Evolutionary conservation across 73 alveolate genomes (phyloP), one percentile per base, ranked within the genome.

Genomic region (Halteria grandinella): DNA sequence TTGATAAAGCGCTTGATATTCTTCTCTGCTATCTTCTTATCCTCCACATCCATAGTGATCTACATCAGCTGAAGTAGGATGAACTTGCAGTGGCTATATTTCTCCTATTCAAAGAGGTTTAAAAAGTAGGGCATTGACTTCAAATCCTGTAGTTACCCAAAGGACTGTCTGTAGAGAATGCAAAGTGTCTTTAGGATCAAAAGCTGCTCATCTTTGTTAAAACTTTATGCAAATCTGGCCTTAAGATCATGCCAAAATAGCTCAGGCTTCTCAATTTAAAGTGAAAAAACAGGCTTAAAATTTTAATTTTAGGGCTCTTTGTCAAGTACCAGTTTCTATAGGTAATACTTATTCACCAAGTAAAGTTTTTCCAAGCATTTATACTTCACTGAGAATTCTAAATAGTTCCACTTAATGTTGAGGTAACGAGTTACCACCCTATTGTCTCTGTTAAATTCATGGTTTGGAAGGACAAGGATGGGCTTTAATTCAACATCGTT

Each of bases 61-160:
- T 75, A 71, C 28, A 75, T 43, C 21, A 75, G 36, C 29, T 63
- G 51, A 1, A 75, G 36, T 1, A 75, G 40, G 0, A 75, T 25
- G 71, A 75, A 75, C 15, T 75, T 77, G 36, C 87, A 75, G 24
- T 75, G 87, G 59, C 59, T 55, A 34, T 58, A 75, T 43, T 75
- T 24, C n/a, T 59, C 41, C 18, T 29, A 41, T 14, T 48, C 74
- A 51, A 80, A 48, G 23, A 70, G 32, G 34, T 80, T 80, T 20
- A 70, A 32, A 48, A 69, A 70, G 63, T 52, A 80, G n/a, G 84
- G 79, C 18, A 80, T 21, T 14, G 85, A 17, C 21, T 55, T 69
- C 45, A 80, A 54, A 10, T 69, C 79, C 54, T 70, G 69, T 18
- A 80, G 39, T 37, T 49, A 21, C 37, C 70, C 66, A 36, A 6